Conservation (phyloP, 495 filamentous ascomycete species). For the Letharia lupina region DNA sequence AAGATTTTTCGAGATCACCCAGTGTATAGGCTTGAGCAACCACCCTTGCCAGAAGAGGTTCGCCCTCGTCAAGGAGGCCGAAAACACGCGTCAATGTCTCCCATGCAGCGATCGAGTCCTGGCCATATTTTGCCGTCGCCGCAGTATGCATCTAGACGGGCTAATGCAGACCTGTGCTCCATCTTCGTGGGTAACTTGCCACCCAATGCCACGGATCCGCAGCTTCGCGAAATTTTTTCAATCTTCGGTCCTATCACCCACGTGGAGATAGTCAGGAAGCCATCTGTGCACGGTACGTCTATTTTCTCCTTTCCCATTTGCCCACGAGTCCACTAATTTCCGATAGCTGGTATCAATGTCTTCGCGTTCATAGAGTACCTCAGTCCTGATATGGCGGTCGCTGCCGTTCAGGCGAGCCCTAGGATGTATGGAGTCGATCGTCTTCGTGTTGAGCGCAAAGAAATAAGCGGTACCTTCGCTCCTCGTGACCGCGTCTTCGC, state of each 20-base stretch:
- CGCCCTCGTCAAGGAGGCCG: slow-evolving; percentile 13
- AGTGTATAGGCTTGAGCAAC: slow-evolving; percentile 26
- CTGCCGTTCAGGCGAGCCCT: slow-evolving; percentile 30
- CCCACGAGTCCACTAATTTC: slow-evolving; percentile 9
- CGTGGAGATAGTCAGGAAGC: slow-evolving; percentile 35
- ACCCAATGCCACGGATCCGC: slow-evolving; percentile 28
- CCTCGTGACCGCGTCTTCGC: slow-evolving; percentile 16
- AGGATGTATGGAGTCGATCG: slow-evolving; percentile 16
- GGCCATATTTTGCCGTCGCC: slow-evolving; percentile 11
- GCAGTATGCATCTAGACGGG: slow-evolving; percentile 6
- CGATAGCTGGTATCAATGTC: slow-evolving; percentile 23
- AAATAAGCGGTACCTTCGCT: slow-evolving; percentile 14
- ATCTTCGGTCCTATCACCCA: slow-evolving; percentile 35
- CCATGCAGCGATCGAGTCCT: slow-evolving; percentile 15
- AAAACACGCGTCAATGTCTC: slow-evolving; percentile 8
- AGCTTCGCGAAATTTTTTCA: slow-evolving; percentile 34
- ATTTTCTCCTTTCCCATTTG: background rate
- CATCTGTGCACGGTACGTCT: slow-evolving; percentile 29
- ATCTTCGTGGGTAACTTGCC: slow-evolving; percentile 47
- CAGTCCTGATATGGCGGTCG: slow-evolving; percentile 29
- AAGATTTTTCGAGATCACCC: slow-evolving; percentile 25
- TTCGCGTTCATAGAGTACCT: slow-evolving; percentile 50
- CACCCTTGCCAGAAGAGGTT: slow-evolving; percentile 18
- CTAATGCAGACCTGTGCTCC: slow-evolving; percentile 40
- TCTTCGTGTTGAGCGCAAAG: slow-evolving; percentile 28